Evolutionary conservation across 2,329 filamentous ascomycete genomes (phyloP).

Genomic region (Talaromyces funiculosus): DNA sequence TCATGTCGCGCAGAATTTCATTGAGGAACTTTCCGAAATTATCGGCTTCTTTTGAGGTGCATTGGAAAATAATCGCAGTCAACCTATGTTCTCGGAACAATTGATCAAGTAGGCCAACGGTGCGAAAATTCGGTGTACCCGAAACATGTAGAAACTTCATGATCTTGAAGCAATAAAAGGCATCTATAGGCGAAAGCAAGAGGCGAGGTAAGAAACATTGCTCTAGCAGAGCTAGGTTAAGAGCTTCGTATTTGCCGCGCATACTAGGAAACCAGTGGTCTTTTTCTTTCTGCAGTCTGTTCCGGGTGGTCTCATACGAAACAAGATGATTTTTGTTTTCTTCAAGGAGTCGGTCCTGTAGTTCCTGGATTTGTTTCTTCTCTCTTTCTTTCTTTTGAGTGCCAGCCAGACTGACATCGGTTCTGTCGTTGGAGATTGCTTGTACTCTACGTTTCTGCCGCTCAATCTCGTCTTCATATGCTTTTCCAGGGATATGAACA

Average conservation of each 20-base stretch:
- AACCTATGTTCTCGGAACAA: conserved; percentile 80
- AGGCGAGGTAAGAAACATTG: conserved; percentile 88
- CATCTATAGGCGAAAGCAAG: conserved; percentile 76
- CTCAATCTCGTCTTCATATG: conserved; percentile 71
- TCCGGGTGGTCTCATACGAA: conserved; percentile 60
- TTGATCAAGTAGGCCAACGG: conserved; percentile 74
- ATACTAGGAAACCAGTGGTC: conserved; percentile 68
- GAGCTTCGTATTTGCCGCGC: conserved; percentile 56
- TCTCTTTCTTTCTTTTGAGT: conserved; percentile 63
- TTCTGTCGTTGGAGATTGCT: conserved; percentile 63
- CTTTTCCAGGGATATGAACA: conserved; percentile 66
- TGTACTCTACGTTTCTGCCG: conserved; percentile 62
- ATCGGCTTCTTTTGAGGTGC: conserved; percentile 84
- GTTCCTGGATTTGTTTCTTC: conserved; percentile 62
- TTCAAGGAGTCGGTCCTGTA: conserved; percentile 63
- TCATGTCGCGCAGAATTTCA: conserved; percentile 72
- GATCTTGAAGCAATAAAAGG: conserved; percentile 82
- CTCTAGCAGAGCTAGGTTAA: conserved; percentile 76
- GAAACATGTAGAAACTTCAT: conserved; percentile 81
- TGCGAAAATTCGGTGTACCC: conserved; percentile 78
- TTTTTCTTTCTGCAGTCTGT: conserved; percentile 69
- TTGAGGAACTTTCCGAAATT: conserved; percentile 89
- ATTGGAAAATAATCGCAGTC: conserved; percentile 77
- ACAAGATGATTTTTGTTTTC: conserved; percentile 68
- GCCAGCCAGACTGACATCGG: conserved; percentile 64